These are phyloP conservation scores for Neurospora sp. DNA, from an alignment of 495 filamentous ascomycete species.

Conservation along the genomic window DNA sequence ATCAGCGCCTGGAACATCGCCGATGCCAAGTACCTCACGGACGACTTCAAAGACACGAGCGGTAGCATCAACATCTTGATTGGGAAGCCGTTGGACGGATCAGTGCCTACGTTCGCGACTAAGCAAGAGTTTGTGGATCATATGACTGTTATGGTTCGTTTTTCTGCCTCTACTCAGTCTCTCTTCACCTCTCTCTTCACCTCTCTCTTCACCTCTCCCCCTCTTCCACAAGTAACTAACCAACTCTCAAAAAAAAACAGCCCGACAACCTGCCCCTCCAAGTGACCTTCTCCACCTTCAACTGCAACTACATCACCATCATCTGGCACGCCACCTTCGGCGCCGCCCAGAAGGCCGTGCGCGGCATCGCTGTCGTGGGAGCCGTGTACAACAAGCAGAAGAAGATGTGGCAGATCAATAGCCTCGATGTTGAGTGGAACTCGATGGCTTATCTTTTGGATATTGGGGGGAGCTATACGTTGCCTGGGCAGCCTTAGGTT, in stretches of 20 bases:
- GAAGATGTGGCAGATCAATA: constrained; percentile 18
- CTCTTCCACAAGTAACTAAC: too few species aligned
- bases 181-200: not conserved
- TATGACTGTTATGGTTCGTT: constrained; percentile 6
- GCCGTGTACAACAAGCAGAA: constrained; percentile 4
- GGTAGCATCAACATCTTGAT: constrained; percentile 24
- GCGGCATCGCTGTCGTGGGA: constrained; percentile 19
- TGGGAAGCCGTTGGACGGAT: constrained; percentile 12
- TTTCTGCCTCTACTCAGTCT: not conserved
- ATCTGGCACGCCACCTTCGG: constrained; percentile 20
- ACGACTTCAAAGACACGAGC: constrained; percentile 15
- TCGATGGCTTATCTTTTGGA: constrained; percentile 13
- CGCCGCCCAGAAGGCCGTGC: constrained; percentile 4
- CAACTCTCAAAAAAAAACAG: not conserved
- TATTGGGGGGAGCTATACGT: constrained; percentile 12
- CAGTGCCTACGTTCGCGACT: constrained; percentile 13
- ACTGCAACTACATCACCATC: constrained; percentile 18
- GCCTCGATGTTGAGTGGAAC: constrained; percentile 25
- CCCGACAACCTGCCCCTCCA: constrained; percentile 12
- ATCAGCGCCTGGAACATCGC: constrained; percentile 16
- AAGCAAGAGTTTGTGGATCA: constrained; percentile 15
- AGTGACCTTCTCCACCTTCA: constrained; percentile 4
- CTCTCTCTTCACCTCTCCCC: not conserved
- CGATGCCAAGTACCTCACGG: constrained; percentile 13
- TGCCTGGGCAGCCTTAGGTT: constrained; percentile 4